A percentile compares a stretch with the other conserved stretches of the same genome.
Conservation (phyloP, 768 basidiomycete species). For the Brasilioporus rufonigricans region DNA sequence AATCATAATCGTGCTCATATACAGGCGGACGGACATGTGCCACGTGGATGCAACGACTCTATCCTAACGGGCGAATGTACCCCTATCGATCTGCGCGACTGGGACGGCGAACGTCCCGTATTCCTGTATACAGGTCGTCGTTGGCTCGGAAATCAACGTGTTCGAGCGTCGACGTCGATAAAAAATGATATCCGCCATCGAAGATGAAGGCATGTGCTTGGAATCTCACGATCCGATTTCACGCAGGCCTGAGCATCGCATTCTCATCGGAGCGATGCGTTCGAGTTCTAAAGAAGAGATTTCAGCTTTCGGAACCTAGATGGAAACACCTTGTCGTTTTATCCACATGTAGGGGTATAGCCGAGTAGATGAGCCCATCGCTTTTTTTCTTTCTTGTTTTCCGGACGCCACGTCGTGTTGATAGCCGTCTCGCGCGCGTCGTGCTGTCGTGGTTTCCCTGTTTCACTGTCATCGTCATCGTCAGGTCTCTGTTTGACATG, state of each 20-base stretch:
- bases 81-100: background rate
- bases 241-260: background rate
- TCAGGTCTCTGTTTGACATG: too few species aligned
- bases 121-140: background rate
- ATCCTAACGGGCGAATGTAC: background rate
- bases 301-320: too few species aligned
- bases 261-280: background rate
- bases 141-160: too few species aligned
- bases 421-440: too few species aligned
- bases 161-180: background rate
- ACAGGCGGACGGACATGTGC: background rate
- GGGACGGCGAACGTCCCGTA: too few species aligned
- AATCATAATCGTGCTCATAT: background rate
- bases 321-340: background rate
- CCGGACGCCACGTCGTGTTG: background rate
- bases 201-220: background rate
- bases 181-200: background rate
- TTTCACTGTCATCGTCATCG: background rate
- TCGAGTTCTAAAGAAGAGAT: background rate
- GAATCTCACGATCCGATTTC: background rate
- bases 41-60: background rate
- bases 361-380: background rate
- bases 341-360: background rate
- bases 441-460: background rate
- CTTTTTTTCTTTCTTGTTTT: background rate